A percentile compares a stretch with the other conserved stretches of the same genome.
These are phyloP conservation scores for Sanghuangporus baumii DNA, from an alignment of 1,284 basidiomycete species.

Conservation along the genomic window DNA sequence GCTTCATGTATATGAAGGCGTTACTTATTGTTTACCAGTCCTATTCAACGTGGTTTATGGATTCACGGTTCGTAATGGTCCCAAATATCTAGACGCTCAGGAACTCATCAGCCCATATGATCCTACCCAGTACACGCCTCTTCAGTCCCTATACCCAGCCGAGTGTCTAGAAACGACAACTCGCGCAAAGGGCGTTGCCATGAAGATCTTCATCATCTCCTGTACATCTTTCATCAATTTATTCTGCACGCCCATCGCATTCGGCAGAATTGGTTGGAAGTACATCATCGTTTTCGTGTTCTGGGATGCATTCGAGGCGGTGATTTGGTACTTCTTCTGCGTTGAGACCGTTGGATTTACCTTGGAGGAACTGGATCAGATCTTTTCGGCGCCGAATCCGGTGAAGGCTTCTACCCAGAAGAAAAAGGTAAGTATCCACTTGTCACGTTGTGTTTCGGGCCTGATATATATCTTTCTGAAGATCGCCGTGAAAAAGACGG, in stretches of 20 bases:
- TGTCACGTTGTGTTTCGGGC: constrained; percentile 19
- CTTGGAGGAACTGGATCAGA: constrained; percentile 32
- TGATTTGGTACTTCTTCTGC: constrained; percentile 31
- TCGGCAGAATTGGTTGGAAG: constrained; percentile 20
- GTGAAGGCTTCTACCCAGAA: constrained; percentile 28
- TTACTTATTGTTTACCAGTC: not conserved
- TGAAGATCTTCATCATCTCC: constrained; percentile 16
- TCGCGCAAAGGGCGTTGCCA: constrained; percentile 36
- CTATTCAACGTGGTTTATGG: constrained; percentile 19
- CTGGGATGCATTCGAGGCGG: constrained; percentile 29
- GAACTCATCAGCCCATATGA: not conserved
- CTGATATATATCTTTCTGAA: not conserved
- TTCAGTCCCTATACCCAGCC: constrained; percentile 33
- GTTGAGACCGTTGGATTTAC: constrained; percentile 30
- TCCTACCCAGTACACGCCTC: constrained; percentile 22
- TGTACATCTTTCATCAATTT: constrained; percentile 26
- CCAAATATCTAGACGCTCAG: not conserved
- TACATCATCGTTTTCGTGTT: constrained; percentile 28
- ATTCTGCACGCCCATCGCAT: constrained; percentile 23
- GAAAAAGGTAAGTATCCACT: constrained; percentile 26
- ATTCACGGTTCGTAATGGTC: constrained; percentile 16
- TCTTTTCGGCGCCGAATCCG: constrained; percentile 32
- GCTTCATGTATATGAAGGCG: not conserved
- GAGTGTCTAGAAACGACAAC: constrained; percentile 33
- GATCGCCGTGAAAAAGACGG: not conserved